A percentile compares a stretch with the other conserved stretches of the same genome.
Evolutionary conservation across 345 rosid genomes (phyloP).

Genomic region (Eucalyptus rudis): DNA sequence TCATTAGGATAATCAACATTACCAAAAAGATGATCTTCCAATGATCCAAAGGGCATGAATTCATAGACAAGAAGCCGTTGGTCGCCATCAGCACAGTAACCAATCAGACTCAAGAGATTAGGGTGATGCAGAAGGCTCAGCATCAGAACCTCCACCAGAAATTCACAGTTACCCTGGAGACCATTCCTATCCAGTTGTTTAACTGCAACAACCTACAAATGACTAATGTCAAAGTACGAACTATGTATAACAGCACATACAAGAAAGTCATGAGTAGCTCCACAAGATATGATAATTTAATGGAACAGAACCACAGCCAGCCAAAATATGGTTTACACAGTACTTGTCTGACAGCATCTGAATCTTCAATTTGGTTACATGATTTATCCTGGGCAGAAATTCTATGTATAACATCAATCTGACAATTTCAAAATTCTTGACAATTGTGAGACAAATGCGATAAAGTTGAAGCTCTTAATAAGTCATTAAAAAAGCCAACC

Average conservation of each 20-base stretch:
- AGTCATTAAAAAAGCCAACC: neutral
- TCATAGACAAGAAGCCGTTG: conserved; percentile 94
- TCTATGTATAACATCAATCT: neutral
- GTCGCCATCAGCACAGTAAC: conserved; percentile 96
- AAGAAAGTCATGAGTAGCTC: neutral
- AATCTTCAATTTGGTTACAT: neutral
- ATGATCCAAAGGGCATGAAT: conserved; percentile 84
- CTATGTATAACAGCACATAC: neutral
- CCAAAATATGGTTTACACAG: neutral
- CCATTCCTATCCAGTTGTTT: conserved; percentile 93
- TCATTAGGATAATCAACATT: neutral
- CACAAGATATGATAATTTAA: neutral
- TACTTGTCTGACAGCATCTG: neutral
- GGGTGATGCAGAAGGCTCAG: conserved; percentile 94
- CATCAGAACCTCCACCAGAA: conserved; percentile 95
- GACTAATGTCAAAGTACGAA: neutral
- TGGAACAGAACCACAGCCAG: neutral
- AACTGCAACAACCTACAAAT: conserved; percentile 73
- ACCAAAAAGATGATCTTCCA: conserved; percentile 96
- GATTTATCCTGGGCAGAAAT: neutral
- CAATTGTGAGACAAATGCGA: neutral
- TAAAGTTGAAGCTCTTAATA: neutral
- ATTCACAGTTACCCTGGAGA: conserved; percentile 91
- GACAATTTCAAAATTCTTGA: neutral
- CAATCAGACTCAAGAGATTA: conserved; percentile 86